Percentiles rank a stretch among this genome's conserved stretches.
Conservation (phyloP, 495 filamentous ascomycete genomes). For the Neurospora intermedia region DNA sequence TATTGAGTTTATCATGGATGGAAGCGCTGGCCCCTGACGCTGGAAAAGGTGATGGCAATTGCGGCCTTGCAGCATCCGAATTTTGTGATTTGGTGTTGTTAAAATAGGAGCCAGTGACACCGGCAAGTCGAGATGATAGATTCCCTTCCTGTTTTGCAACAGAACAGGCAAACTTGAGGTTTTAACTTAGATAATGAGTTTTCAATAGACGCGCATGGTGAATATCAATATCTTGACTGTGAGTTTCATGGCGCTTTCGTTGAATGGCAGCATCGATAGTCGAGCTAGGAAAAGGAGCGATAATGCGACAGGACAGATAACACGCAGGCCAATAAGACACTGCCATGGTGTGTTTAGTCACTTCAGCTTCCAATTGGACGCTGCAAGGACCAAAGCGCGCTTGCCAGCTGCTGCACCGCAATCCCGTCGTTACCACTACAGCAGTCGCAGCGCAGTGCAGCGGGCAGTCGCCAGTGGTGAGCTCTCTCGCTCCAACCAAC, state of each 20-base stretch:
- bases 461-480: not conserved
- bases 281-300: not conserved
- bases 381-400: not conserved
- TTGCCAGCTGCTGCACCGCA: not conserved
- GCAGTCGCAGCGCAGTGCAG: not conserved
- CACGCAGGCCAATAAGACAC: not conserved
- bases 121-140: not conserved
- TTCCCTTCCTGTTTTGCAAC: not conserved
- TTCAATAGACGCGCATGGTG: no score
- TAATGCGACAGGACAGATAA: not conserved
- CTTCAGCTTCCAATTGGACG: not conserved
- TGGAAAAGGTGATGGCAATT: not conserved
- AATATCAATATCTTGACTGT: no score
- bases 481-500: not conserved
- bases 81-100: not conserved
- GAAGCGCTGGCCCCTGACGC: not conserved
- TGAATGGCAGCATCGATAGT: not conserved
- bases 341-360: not conserved
- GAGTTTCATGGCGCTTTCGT: no score
- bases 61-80: not conserved
- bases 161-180: not conserved
- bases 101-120: not conserved
- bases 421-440: not conserved
- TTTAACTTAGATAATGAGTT: not conserved
- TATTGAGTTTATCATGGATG: not conserved